Conservation (phyloP, 1,284 basidiomycete species). For the Schizophyllum amplum region DNA sequence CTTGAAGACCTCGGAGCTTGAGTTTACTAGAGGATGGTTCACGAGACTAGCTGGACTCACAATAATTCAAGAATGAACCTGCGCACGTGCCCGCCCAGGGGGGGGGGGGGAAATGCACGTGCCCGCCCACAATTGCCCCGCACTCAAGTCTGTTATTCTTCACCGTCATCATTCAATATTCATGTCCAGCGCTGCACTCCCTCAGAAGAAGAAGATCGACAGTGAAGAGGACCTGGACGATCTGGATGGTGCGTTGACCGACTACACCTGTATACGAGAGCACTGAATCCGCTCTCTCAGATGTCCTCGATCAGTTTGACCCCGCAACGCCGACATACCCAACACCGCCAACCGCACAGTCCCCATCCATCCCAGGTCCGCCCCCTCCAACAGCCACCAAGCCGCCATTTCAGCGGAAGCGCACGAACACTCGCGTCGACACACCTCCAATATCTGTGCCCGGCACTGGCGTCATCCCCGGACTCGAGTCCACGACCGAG, state of each 20-base stretch:
- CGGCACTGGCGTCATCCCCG: slow-evolving; percentile 18
- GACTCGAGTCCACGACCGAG: slow-evolving; percentile 19
- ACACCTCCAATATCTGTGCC: slow-evolving; percentile 27
- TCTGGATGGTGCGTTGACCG: slow-evolving; percentile 49
- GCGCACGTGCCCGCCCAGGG: too few species aligned
- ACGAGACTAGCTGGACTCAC: too few species aligned
- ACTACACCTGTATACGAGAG: background rate
- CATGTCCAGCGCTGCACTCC: background rate
- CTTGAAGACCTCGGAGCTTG: too few species aligned
- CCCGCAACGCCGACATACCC: slow-evolving; percentile 14
- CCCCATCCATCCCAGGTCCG: slow-evolving; percentile 20
- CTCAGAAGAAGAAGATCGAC: slow-evolving; percentile 14
- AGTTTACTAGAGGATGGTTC: too few species aligned
- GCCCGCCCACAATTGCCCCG: too few species aligned
- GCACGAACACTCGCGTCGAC: slow-evolving; percentile 36
- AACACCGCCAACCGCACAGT: slow-evolving; percentile 18
- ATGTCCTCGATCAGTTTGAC: slow-evolving; percentile 49
- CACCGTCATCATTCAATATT: background rate
- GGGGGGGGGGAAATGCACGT: too few species aligned
- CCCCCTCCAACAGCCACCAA: slow-evolving; percentile 15
- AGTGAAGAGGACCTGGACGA: slow-evolving; percentile 69
- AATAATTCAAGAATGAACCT: too few species aligned
- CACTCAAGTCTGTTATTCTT: too few species aligned
- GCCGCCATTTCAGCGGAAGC: slow-evolving; percentile 17
- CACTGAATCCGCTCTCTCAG: slow-evolving; percentile 22